phyloP scores from a whole-genome alignment of 148 eudicot genomes.

The Vaccinium macrocarpon region DNA sequence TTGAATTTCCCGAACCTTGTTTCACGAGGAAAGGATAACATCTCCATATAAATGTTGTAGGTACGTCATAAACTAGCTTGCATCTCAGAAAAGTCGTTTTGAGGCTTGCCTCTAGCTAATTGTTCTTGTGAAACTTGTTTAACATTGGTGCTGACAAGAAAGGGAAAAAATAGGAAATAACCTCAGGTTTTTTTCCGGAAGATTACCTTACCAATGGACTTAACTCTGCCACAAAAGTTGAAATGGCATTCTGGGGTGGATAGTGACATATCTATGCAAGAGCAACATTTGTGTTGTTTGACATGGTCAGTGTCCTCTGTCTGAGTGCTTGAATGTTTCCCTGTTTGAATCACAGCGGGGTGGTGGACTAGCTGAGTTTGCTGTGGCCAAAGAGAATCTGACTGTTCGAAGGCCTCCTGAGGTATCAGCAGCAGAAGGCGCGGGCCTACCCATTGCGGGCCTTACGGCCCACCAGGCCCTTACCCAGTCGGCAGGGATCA shows the following conservation, averaged over 20 bases:
- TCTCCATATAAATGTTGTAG: not conserved
- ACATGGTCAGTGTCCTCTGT: not conserved
- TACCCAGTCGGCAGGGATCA: constrained; percentile 43
- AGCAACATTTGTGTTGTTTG: too few relatives aligned
- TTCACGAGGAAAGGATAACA: not conserved
- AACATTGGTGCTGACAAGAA: too few relatives aligned
- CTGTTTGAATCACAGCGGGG: constrained; percentile 37
- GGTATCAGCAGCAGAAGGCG: constrained; percentile 71
- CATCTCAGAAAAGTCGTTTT: not conserved
- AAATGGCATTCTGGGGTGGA: not conserved
- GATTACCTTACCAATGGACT: not conserved
- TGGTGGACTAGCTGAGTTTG: constrained; percentile 76
- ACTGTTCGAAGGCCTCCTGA: constrained; percentile 56
- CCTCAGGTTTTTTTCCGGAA: too few relatives aligned
- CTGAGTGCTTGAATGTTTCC: not conserved
- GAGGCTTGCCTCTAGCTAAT: not conserved
- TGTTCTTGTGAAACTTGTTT: too few relatives aligned
- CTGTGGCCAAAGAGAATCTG: constrained; percentile 48
- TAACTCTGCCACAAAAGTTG: not conserved
- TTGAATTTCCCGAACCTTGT: not conserved
- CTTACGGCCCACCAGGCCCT: constrained; percentile 74
- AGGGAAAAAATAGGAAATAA: too few relatives aligned
- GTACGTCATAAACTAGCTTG: not conserved
- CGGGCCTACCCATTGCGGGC: constrained; percentile 55
- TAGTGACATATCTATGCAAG: not conserved